These are phyloP conservation scores for Boletus pseudo-olivaceus DNA, from an alignment of 768 basidiomycete genomes.

Conservation along the genomic window DNA sequence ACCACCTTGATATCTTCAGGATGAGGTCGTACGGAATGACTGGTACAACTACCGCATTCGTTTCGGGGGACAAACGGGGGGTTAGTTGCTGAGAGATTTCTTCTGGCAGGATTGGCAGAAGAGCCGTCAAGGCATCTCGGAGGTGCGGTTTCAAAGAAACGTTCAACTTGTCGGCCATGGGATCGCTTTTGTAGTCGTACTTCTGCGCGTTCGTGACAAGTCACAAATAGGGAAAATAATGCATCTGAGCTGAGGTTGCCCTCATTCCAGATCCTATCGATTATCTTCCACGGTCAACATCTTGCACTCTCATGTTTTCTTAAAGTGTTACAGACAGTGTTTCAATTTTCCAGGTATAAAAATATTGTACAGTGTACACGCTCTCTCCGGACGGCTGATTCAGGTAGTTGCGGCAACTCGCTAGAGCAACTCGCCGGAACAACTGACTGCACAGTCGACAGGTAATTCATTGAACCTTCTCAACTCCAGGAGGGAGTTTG, in stretches of 20 bases:
- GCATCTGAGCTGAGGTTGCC: neutral
- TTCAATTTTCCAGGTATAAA: neutral
- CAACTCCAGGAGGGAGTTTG: constrained; percentile 57
- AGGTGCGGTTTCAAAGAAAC: constrained; percentile 72
- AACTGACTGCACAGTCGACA: neutral
- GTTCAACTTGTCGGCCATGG: constrained; percentile 36
- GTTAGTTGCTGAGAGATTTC: constrained; percentile 42
- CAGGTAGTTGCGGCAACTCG: neutral
- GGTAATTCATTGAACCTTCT: constrained; percentile 35
- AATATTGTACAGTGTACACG: neutral
- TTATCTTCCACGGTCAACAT: neutral
- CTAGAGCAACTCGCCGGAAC: neutral
- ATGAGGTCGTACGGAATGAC: constrained; percentile 64
- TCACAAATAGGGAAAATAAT: neutral
- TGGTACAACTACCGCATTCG: constrained; percentile 11
- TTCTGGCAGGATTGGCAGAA: constrained; percentile 45
- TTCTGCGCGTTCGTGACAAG: neutral
- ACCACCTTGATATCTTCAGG: constrained; percentile 62
- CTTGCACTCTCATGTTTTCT: neutral
- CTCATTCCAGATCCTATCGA: neutral
- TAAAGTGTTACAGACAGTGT: neutral
- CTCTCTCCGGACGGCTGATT: neutral
- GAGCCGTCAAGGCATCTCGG: constrained; percentile 41
- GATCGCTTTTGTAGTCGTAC: neutral
- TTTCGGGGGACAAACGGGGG: constrained; percentile 32